Percentiles rank a stretch among this genome's conserved stretches.
Evolutionary conservation across 352 stramenopile genomes (phyloP).

Genomic region (Globisporangium takayamanum): DNA sequence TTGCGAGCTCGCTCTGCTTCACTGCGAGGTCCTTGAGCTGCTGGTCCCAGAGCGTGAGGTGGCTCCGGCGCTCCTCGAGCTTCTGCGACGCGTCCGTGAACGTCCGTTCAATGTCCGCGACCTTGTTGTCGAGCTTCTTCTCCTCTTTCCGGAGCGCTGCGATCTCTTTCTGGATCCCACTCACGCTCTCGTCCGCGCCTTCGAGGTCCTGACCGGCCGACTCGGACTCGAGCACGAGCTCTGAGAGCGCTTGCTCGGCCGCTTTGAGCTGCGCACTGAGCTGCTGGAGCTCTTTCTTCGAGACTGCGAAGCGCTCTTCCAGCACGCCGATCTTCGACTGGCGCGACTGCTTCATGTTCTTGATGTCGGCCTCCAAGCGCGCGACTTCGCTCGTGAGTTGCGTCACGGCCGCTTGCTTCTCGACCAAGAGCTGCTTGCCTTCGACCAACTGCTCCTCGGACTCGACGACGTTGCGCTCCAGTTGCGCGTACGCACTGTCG

Average conservation of each 20-base stretch:
- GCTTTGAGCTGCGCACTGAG: slow-evolving; percentile 51
- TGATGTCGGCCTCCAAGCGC: slow-evolving; percentile 71
- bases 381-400: slow-evolving; percentile 74
- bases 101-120: slow-evolving; percentile 53
- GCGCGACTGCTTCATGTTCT: slow-evolving; percentile 74
- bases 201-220: slow-evolving; percentile 62
- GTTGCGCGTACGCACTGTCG: slow-evolving; percentile 68
- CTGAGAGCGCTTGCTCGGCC: slow-evolving; percentile 61
- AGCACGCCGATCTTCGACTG: slow-evolving; percentile 76
- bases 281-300: slow-evolving; percentile 72
- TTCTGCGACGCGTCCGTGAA: slow-evolving; percentile 56
- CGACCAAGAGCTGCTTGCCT: slow-evolving; percentile 51
- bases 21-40: slow-evolving; percentile 87
- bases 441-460: slow-evolving; percentile 70
- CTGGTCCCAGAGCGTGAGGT: slow-evolving; percentile 84
- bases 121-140: slow-evolving; percentile 63
- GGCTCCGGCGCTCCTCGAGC: slow-evolving; percentile 58
- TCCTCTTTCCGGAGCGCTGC: slow-evolving; percentile 52
- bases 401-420: slow-evolving; percentile 61
- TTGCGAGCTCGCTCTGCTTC: slow-evolving; percentile 71
- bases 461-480: slow-evolving; percentile 63
- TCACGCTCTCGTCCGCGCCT: slow-evolving; percentile 43
- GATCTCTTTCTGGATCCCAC: slow-evolving; percentile 54
- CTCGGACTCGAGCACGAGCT: slow-evolving; percentile 69
- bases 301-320: slow-evolving; percentile 64